Conservation (phyloP, 306 rosid species). For the Macrotyloma uniflorum region DNA sequence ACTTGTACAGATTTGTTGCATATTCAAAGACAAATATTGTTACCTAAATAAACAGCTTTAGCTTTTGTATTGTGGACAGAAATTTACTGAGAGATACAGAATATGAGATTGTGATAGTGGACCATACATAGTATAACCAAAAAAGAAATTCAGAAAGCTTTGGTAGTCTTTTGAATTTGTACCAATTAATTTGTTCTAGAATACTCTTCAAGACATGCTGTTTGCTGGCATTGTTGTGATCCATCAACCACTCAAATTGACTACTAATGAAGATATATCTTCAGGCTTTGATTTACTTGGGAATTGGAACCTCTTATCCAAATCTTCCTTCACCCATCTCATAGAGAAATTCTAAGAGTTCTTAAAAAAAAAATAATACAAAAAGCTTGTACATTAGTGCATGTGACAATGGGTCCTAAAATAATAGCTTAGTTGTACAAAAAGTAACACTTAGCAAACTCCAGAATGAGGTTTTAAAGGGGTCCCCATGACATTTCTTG, state of each 20-base stretch:
- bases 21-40: background rate
- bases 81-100: background rate
- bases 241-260: slow-evolving; percentile 35
- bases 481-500: slow-evolving; percentile 19
- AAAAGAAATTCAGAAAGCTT: background rate
- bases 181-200: background rate
- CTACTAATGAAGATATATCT: background rate
- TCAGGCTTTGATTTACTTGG: background rate
- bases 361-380: background rate
- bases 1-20: background rate
- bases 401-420: slow-evolving; percentile 52
- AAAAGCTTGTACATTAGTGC: slow-evolving; percentile 35
- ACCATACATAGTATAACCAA: background rate
- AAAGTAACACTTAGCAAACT: slow-evolving; percentile 36
- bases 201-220: slow-evolving; percentile 4
- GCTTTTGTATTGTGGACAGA: background rate
- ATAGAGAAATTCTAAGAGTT: slow-evolving; percentile 1
- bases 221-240: slow-evolving; percentile 31
- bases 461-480: slow-evolving; percentile 32
- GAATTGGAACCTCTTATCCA: slow-evolving; percentile 37
- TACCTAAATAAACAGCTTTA: background rate
- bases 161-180: background rate
- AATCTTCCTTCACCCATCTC: background rate
- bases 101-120: background rate
- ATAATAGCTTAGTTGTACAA: slow-evolving; percentile 33